phyloP scores from a whole-genome alignment of 345 rosid genomes.

The Syzygium aromaticum region DNA sequence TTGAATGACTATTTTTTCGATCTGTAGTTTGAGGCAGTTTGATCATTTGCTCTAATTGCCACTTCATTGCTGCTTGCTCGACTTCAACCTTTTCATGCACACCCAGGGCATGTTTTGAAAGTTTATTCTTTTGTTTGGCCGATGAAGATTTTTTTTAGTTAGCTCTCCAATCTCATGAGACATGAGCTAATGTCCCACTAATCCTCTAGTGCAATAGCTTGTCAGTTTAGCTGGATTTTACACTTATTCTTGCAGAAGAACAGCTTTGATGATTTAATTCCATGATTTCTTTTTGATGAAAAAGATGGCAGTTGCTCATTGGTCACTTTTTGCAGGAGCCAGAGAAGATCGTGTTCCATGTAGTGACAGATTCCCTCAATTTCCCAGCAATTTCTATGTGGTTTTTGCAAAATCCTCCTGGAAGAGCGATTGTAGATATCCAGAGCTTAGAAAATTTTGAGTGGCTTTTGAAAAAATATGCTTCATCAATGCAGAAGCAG shows the following conservation, averaged over 20 bases:
- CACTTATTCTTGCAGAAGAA: neutral
- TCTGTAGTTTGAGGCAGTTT: neutral
- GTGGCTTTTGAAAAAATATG: slow-evolving; percentile 49
- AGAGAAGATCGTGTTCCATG: slow-evolving; percentile 66
- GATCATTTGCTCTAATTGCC: neutral
- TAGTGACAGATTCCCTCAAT: slow-evolving; percentile 80
- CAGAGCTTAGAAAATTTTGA: slow-evolving; percentile 54
- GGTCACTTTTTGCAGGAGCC: slow-evolving; percentile 44
- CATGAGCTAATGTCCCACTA: neutral
- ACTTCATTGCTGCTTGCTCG: neutral
- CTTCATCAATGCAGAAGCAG: slow-evolving; percentile 38
- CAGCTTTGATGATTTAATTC: neutral
- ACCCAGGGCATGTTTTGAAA: neutral
- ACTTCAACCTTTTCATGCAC: neutral
- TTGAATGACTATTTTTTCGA: neutral
- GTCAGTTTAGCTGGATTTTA: neutral
- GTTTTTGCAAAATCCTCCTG: slow-evolving; percentile 68
- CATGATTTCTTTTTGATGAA: neutral
- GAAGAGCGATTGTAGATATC: slow-evolving; percentile 54
- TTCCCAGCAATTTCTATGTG: slow-evolving; percentile 86
- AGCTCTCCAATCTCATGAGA: neutral
- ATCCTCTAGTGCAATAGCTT: neutral
- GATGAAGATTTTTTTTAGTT: neutral
- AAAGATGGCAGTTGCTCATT: neutral
- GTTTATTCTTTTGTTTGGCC: neutral